These are phyloP conservation scores for Nidularia pulvinata DNA, from an alignment of 768 basidiomycete species.

Conservation along the genomic window DNA sequence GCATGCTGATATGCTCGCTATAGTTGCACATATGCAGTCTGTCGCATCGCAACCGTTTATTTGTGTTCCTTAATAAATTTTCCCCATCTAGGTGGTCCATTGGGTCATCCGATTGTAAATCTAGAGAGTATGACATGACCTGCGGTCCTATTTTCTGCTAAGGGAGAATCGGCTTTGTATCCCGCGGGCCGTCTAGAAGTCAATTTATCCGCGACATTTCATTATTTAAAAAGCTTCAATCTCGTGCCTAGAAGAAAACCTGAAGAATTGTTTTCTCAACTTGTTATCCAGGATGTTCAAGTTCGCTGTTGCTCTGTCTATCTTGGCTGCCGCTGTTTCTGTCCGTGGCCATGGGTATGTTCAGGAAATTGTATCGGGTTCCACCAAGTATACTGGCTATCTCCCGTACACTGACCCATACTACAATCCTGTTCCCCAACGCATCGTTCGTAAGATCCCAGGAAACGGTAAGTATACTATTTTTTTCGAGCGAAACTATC, in stretches of 20 bases:
- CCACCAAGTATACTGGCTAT: constrained; percentile 28
- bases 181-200: not conserved
- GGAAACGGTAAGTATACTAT: constrained; percentile 27
- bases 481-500: not conserved
- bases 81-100: too few relatives aligned
- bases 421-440: constrained; percentile 22
- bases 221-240: not conserved
- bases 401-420: constrained; percentile 30
- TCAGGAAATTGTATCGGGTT: constrained; percentile 23
- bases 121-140: too few relatives aligned
- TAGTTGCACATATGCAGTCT: not conserved
- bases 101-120: too few relatives aligned
- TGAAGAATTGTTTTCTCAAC: not conserved
- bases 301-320: constrained; percentile 1
- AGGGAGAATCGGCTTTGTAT: not conserved
- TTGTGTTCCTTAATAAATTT: not conserved
- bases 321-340: constrained; percentile 8
- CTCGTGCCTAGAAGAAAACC: not conserved
- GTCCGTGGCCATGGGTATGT: constrained; percentile 34
- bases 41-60: not conserved
- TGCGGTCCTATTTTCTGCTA: too few relatives aligned
- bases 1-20: not conserved
- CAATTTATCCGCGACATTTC: not conserved
- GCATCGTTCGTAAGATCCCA: constrained; percentile 41
- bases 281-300: constrained; percentile 1